Percentiles rank a stretch among this genome's conserved stretches.
Conservation (phyloP, 495 filamentous ascomycete species). For the Darksidea phi region DNA sequence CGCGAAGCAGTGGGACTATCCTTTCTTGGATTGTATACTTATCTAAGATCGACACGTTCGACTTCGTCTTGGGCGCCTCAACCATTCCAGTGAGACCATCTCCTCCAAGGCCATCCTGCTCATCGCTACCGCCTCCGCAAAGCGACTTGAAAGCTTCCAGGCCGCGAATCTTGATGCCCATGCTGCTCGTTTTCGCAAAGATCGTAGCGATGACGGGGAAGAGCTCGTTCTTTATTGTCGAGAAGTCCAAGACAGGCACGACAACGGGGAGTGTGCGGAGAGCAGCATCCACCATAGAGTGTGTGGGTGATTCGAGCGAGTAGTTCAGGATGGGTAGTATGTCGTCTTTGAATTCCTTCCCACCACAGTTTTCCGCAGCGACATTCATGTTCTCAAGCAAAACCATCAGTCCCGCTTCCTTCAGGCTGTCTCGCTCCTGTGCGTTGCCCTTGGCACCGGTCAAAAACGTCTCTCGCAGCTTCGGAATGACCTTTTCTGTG, state of each 20-base stretch:
- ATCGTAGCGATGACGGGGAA: conserved; percentile 87
- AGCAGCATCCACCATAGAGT: conserved; percentile 80
- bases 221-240: conserved; percentile 90
- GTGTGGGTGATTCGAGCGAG: conserved; percentile 83
- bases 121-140: conserved; percentile 65
- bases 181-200: conserved; percentile 86
- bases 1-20: conserved; percentile 83
- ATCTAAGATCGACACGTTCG: conserved; percentile 74
- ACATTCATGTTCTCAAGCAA: conserved; percentile 76
- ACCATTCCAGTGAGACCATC: conserved; percentile 71
- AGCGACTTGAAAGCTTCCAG: conserved; percentile 86
- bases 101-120: conserved; percentile 44
- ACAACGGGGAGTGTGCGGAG: conserved; percentile 70
- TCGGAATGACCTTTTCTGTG: conserved; percentile 79
- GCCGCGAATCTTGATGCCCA: conserved; percentile 89
- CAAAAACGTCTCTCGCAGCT: conserved; percentile 77
- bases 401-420: conserved; percentile 87
- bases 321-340: conserved; percentile 80
- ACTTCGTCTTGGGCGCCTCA: conserved; percentile 52
- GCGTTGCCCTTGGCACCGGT: conserved; percentile 44
- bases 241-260: conserved; percentile 84
- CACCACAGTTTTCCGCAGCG: conserved; percentile 75
- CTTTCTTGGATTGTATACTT: conserved; percentile 98
- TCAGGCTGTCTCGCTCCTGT: conserved; percentile 72
- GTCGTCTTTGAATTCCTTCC: conserved; percentile 93